These are phyloP conservation scores for Pythium phragmiticola DNA, from an alignment of 352 stramenopile species.

Conservation along the genomic window DNA sequence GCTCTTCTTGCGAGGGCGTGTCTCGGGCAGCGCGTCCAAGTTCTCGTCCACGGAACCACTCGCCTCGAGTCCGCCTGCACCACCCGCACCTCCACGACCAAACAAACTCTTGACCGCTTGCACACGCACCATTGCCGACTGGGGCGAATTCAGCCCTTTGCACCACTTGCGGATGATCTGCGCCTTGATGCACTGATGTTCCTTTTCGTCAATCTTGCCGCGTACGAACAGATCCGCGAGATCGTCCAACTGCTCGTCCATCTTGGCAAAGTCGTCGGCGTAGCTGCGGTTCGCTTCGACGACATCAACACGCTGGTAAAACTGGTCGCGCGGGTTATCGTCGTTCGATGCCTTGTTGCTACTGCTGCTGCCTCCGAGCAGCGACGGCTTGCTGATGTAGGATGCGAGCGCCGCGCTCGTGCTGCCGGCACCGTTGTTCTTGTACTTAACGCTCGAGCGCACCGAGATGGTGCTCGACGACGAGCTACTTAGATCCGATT, in stretches of 20 bases:
- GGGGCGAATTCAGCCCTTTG: conserved; percentile 74
- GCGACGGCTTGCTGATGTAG: conserved; percentile 61
- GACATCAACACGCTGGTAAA: conserved; percentile 71
- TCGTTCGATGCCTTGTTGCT: conserved; percentile 15
- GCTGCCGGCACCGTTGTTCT: conserved; percentile 22
- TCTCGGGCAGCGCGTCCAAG: conserved; percentile 29
- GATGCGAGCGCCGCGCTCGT: conserved; percentile 36
- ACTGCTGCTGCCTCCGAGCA: conserved; percentile 39
- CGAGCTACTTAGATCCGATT: conserved; percentile 44
- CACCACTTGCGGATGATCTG: conserved; percentile 85
- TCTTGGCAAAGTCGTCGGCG: conserved; percentile 65
- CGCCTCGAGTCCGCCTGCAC: background rate
- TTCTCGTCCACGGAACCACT: conserved; percentile 3
- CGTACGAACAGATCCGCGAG: conserved; percentile 66
- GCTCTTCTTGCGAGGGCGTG: conserved; percentile 28
- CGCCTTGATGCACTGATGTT: conserved; percentile 79
- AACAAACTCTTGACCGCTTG: conserved; percentile 56
- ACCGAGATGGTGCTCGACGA: conserved; percentile 31
- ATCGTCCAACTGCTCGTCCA: conserved; percentile 81
- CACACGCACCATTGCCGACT: conserved; percentile 74
- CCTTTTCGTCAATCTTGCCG: conserved; percentile 83
- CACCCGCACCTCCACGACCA: background rate
- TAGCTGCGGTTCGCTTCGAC: conserved; percentile 68
- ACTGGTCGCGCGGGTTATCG: conserved; percentile 38
- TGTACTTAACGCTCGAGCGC: conserved; percentile 22